Evolutionary conservation across 2,329 filamentous ascomycete genomes (phyloP), one percentile per base, ranked within the genome.

Genomic region (Exophiala sp.): DNA sequence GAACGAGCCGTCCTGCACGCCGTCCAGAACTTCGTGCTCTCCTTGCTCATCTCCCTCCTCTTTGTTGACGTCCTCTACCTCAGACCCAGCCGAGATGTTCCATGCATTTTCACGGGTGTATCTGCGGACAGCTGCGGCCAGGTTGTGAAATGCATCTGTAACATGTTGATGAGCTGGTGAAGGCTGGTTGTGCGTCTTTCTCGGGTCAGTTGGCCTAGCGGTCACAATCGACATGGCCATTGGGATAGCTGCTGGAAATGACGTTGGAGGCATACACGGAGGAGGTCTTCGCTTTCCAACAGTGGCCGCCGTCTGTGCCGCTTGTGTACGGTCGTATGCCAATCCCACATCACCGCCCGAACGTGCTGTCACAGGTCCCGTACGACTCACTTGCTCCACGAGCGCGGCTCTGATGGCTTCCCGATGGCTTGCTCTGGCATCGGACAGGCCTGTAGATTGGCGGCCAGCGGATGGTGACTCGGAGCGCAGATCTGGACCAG

Each of bases 1-100:
- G 10, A 22, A 45, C 18, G 19, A 45, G 16, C 43, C 43, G 14
- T 45, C 43, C 18, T 22, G 29, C 2, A 45, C 43, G 43, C 7
- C 43, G 18, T 4, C 16, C 10, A 39, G 5, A 4, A 39, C 10
- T 14, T 39, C 35, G 3, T n/a, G 8, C 7, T 2, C 24, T 11
- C 11, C 29, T 30, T 27, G 21, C 41, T 3, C 16, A 14, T 27
- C 24, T 21, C 32, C 32, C 14, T 32, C n/a, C 29, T n/a, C 29
- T 10, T 5, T 10, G 11, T 32, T 13, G 29, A 3, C 6, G 11
- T n/a, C 29, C 3, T 32, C 29, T 32, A 3, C 6, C 29, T 32
- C 29, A 10, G 5, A 23, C 16, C 22, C 9, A 10, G 10, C 22
- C 10, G 41, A 9, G 3, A 8, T 30, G 16, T n/a, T 27, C 27